phyloP scores from a whole-genome alignment of 2,329 filamentous ascomycete genomes.

The Neonectria neomacrospora region DNA sequence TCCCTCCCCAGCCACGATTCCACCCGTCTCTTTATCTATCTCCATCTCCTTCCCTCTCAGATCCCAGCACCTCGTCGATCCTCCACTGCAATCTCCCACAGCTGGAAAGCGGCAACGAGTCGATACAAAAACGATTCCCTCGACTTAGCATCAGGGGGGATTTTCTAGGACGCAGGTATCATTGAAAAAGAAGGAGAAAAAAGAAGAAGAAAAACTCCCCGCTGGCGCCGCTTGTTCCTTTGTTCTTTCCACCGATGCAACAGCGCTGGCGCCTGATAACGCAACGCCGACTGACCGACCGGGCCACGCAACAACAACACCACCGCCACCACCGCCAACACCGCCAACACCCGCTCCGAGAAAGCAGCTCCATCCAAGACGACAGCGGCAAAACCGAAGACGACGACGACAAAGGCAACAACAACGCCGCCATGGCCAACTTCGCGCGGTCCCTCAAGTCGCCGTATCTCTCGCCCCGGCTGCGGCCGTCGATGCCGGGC shows the following conservation, averaged over 20 bases:
- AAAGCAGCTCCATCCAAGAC: conserved; percentile 10
- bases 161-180: not conserved
- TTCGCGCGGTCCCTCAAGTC: conserved; percentile 62
- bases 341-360: not conserved
- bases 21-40: not conserved
- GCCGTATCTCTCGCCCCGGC: conserved; percentile 55
- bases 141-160: no score
- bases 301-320: conserved; percentile 10
- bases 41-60: not conserved
- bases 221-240: not conserved
- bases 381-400: conserved; percentile 25
- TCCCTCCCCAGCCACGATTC: conserved; percentile 2
- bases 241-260: conserved; percentile 4
- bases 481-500: conserved; percentile 57
- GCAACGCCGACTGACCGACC: conserved; percentile 12
- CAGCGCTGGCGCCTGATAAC: conserved; percentile 16
- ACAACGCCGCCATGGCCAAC: conserved; percentile 55
- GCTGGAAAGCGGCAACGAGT: not conserved
- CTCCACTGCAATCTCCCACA: not conserved
- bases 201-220: no score
- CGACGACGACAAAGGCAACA: conserved; percentile 20
- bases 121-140: not conserved
- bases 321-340: not conserved
- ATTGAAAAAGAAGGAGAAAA: no score
- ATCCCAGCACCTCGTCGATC: not conserved